Base-by-base conservation (phyloP, 257 asterid genomes). In the Solanum pimpinellifolium region DNA sequence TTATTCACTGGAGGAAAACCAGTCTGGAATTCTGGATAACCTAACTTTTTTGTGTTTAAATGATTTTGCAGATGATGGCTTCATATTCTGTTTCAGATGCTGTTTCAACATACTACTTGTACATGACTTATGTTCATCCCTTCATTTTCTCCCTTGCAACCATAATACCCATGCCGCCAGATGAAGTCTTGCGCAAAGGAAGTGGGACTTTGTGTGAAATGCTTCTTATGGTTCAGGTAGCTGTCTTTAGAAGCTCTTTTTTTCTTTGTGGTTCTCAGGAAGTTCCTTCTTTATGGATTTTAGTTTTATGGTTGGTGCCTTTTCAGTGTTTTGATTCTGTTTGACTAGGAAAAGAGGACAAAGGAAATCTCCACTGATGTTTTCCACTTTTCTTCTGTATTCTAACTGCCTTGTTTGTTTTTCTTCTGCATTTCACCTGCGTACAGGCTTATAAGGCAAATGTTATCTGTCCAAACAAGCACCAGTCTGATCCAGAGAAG, bases 61-160 rank as follows among this genome's bases (percentile, higher is more conserved):
- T 94, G 89, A 68, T 87, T 86, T 91, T 90, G 85, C 96, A 97
- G 99, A 97, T 94, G 99, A 95, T 97, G 82, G 99, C 99, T 87
- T 97, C 99, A n/a, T 97, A 97, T 92, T 97, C 99, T 56, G 99
- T 97, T 89, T 97, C 99, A 88, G 99, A 97, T 92, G 99, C 99
- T 93, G 99, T 97, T 88, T 89, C 99, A 86, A 97, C 99, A 80
- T 97, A 97, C 91, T 97, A 94, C 92, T 95, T 97, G 90, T 97
- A 97, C 89, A 95, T 97, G 99, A 95, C 98, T 72, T 97, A 97
- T 78, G 98, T 97, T 83, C 99, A 97, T 92, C 99, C 99, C 65
- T 97, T 97, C 92, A 97, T 97, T 89, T 97, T 97, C 93, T 97
- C 99, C 60, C 98, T 97, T 76, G 98, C 99, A 86, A 97, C 99